These are phyloP conservation scores for Corylus americana DNA, from an alignment of 306 rosid species.

Conservation along the genomic window DNA sequence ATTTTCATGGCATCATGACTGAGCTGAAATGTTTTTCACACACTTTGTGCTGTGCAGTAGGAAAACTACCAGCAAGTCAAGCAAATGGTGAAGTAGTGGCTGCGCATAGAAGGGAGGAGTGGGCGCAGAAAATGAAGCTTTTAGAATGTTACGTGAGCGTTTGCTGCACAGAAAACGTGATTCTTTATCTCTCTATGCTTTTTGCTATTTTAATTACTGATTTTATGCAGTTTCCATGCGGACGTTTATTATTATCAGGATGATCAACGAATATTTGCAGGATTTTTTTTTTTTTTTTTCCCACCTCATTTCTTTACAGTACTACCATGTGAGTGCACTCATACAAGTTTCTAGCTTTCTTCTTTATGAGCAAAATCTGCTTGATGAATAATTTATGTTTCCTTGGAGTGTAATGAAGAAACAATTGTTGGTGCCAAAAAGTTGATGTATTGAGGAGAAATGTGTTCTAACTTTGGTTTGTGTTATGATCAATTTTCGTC, in stretches of 20 bases:
- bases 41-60: conserved; percentile 56
- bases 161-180: conserved; percentile 66
- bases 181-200: conserved; percentile 10
- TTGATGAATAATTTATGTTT: background rate
- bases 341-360: background rate
- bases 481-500: background rate
- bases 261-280: background rate
- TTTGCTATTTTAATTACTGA: background rate
- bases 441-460: background rate
- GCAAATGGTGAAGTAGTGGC: conserved; percentile 63
- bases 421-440: background rate
- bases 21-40: background rate
- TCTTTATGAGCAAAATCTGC: background rate
- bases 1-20: background rate
- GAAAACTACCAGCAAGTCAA: conserved; percentile 74
- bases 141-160: conserved; percentile 44
- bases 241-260: background rate
- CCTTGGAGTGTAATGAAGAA: background rate
- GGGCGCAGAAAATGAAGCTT: conserved; percentile 48
- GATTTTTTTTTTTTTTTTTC: too few relatives aligned
- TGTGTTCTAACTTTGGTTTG: background rate
- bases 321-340: background rate
- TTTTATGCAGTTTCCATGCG: background rate
- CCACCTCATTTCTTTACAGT: background rate
- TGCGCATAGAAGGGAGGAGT: conserved; percentile 66